phyloP scores from a whole-genome alignment of 2,329 filamentous ascomycete genomes.

The Cercospora beticola region DNA sequence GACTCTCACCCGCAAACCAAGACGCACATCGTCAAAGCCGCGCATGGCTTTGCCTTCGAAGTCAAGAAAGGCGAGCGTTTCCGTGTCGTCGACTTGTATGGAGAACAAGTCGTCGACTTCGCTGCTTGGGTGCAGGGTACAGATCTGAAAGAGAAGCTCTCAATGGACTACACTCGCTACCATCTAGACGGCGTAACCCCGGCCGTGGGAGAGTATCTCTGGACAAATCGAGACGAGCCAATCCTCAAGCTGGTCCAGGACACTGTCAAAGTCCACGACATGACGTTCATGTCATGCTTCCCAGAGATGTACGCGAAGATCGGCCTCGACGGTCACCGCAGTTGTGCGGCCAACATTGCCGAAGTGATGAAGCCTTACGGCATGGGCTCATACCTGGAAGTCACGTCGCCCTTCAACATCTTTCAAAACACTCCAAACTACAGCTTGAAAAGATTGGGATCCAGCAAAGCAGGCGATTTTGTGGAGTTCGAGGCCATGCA shows the following conservation, averaged over 20 bases:
- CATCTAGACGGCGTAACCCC: conserved; percentile 39
- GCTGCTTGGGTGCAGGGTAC: conserved; percentile 40
- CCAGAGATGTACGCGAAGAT: conserved; percentile 40
- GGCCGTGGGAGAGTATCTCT: conserved; percentile 40
- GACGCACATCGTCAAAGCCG: conserved; percentile 31
- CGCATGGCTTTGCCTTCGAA: conserved; percentile 38
- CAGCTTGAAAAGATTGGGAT: conserved; percentile 40
- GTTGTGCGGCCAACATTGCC: conserved; percentile 42
- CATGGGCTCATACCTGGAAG: conserved; percentile 38
- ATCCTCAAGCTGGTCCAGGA: conserved; percentile 41
- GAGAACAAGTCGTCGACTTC: conserved; percentile 44
- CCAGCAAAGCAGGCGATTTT: conserved; percentile 41
- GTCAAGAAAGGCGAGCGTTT: conserved; percentile 40
- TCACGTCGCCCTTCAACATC: conserved; percentile 42
- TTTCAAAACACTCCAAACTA: conserved; percentile 35
- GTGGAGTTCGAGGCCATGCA: conserved; percentile 42
- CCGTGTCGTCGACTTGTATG: conserved; percentile 43
- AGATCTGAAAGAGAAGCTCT: conserved; percentile 39
- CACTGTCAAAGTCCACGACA: conserved; percentile 44
- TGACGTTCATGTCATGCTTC: conserved; percentile 44
- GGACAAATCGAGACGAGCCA: conserved; percentile 40
- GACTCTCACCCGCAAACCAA: conserved; percentile 7
- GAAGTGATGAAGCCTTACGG: conserved; percentile 41
- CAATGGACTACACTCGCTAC: conserved; percentile 43
- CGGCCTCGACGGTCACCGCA: conserved; percentile 38